Evolutionary conservation across 2,329 filamentous ascomycete species (phyloP).

Genomic region (Huntiella decipiens): DNA sequence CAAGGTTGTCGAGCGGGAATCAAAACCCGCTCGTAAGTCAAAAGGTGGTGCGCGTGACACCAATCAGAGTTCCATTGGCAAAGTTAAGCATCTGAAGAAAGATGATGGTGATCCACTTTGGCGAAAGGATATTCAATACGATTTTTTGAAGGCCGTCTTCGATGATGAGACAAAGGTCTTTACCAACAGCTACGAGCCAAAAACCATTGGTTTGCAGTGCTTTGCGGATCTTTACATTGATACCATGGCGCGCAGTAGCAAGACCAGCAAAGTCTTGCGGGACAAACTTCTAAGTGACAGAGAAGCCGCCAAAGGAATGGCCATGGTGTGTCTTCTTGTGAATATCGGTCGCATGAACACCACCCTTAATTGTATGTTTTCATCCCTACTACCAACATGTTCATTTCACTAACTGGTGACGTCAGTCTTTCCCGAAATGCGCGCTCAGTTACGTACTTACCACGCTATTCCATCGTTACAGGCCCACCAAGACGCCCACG

Average conservation of each 20-base stretch:
- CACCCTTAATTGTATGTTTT: conserved; percentile 69
- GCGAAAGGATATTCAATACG: conserved; percentile 75
- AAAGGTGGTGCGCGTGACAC: conserved; percentile 18
- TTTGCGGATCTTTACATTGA: conserved; percentile 97
- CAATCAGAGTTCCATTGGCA: conserved; percentile 31
- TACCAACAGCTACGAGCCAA: conserved; percentile 68
- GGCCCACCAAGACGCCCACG: conserved; percentile 81
- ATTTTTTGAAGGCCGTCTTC: conserved; percentile 66
- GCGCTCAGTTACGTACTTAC: conserved; percentile 90
- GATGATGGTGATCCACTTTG: conserved; percentile 75
- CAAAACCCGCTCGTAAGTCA: conserved; percentile 17
- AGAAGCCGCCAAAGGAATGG: conserved; percentile 89
- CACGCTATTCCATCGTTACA: conserved; percentile 94
- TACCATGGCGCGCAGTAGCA: conserved; percentile 95
- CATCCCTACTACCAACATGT: background rate
- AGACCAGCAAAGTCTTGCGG: conserved; percentile 94
- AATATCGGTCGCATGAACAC: conserved; percentile 99
- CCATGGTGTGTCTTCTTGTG: conserved; percentile 94
- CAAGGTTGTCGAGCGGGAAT: conserved; percentile 22
- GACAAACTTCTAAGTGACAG: conserved; percentile 89
- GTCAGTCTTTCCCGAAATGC: conserved; percentile 95
- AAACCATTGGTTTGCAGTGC: conserved; percentile 41
- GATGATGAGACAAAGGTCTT: conserved; percentile 60
- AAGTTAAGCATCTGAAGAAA: conserved; percentile 73
- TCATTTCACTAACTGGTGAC: background rate